Evolutionary conservation across 208 protist species (phyloP).

Genomic region (Balamuthia mandrillaris): DNA sequence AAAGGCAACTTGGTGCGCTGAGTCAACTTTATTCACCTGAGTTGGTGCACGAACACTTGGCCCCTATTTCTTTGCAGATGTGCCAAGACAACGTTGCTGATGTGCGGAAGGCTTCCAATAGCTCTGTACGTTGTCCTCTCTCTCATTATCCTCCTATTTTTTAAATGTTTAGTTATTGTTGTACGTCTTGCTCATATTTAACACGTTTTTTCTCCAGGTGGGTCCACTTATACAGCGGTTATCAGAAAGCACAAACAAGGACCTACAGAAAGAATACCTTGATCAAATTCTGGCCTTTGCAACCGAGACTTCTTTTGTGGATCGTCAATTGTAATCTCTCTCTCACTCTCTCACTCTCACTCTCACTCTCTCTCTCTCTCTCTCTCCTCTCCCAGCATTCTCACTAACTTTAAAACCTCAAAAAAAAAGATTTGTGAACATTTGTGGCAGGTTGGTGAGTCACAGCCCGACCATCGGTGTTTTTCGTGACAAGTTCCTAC

Average conservation of each 20-base stretch:
- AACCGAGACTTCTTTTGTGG: not conserved
- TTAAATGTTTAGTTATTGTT: no score
- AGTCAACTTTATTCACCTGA: not conserved
- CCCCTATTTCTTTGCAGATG: constrained; percentile 4
- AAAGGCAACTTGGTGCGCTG: constrained; percentile 12
- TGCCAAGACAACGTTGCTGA: not conserved
- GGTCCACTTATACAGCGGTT: constrained; percentile 4
- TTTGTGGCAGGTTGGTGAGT: not conserved
- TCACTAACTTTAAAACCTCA: no score
- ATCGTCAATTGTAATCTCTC: not conserved
- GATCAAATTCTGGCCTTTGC: constrained; percentile 18
- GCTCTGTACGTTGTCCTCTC: not conserved
- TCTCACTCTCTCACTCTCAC: no score
- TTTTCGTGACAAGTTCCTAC: not conserved
- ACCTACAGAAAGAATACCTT: not conserved
- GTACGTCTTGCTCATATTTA: no score
- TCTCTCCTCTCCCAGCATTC: no score
- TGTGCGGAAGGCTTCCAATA: constrained; percentile 9
- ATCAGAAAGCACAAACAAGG: not conserved
- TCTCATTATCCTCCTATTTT: no score
- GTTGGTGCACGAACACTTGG: constrained; percentile 4
- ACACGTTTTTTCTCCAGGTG: no score
- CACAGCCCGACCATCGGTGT: not conserved
- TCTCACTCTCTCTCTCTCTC: no score
- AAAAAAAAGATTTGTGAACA: not conserved